These are phyloP conservation scores for Trichosporon ovoides DNA, from an alignment of 1,284 basidiomycete genomes.

Conservation along the genomic window DNA sequence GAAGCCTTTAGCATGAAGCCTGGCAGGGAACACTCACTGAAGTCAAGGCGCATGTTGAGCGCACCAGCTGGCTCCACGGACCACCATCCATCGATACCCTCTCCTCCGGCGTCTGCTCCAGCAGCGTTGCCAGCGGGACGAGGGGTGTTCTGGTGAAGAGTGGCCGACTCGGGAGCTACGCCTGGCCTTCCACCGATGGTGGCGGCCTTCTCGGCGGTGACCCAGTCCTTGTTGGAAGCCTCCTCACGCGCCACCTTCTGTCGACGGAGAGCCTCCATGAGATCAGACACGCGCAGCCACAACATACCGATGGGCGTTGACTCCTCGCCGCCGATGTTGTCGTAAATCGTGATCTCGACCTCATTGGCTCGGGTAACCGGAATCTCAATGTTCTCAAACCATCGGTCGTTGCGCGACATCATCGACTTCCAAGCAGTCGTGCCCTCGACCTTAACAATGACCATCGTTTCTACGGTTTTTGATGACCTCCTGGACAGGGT, in stretches of 20 bases:
- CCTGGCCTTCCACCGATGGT: slow-evolving; percentile 39
- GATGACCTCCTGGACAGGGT: slow-evolving; percentile 70
- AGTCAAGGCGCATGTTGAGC: slow-evolving; percentile 76
- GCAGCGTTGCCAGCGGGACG: slow-evolving; percentile 10
- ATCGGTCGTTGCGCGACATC: slow-evolving; percentile 86
- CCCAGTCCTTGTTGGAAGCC: slow-evolving; percentile 68
- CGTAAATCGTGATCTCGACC: slow-evolving; percentile 93
- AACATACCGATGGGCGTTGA: slow-evolving; percentile 89
- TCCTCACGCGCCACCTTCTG: slow-evolving; percentile 81
- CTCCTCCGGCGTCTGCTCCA: slow-evolving; percentile 45
- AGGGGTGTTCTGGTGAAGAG: slow-evolving; percentile 26
- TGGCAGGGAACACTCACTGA: no score
- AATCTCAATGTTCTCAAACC: slow-evolving; percentile 97
- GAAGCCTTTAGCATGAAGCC: no score
- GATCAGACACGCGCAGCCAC: slow-evolving; percentile 91
- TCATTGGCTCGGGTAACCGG: slow-evolving; percentile 97
- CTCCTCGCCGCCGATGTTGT: slow-evolving; percentile 76
- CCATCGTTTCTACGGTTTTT: slow-evolving; percentile 76
- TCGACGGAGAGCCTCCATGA: slow-evolving; percentile 88
- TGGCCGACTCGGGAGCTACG: slow-evolving; percentile 33
- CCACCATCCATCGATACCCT: slow-evolving; percentile 96
- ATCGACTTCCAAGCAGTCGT: slow-evolving; percentile 88
- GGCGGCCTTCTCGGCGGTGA: slow-evolving; percentile 63
- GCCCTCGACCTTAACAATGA: slow-evolving; percentile 94
- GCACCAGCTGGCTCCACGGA: slow-evolving; percentile 97